phyloP scores from a whole-genome alignment of 306 rosid genomes.

The Pachyrhizus erosus region DNA sequence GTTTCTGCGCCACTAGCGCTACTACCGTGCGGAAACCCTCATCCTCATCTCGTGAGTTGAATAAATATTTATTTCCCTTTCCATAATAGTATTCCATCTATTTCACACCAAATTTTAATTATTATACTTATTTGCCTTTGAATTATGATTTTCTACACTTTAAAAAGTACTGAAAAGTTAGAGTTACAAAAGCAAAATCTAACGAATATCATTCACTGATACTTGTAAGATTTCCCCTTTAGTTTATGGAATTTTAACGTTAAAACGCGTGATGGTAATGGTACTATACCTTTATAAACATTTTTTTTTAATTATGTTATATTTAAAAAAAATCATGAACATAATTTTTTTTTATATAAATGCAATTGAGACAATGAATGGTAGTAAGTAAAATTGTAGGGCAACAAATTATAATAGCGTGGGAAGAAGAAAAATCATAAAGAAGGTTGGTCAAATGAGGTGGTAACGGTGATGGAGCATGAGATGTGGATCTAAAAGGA shows the following conservation, averaged over 20 bases:
- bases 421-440: not conserved
- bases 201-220: not conserved
- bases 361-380: too few relatives aligned
- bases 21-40: slow-evolving; percentile 41
- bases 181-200: not conserved
- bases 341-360: too few relatives aligned
- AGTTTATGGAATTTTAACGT: not conserved
- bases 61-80: slow-evolving; percentile 28
- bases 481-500: slow-evolving; percentile 48
- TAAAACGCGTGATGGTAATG: not conserved
- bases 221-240: not conserved
- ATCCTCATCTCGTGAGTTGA: slow-evolving; percentile 42
- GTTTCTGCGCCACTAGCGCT: slow-evolving; percentile 41
- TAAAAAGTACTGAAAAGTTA: not conserved
- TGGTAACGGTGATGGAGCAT: slow-evolving; percentile 41
- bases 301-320: not conserved
- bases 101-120: not conserved
- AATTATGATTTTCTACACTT: not conserved
- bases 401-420: not conserved
- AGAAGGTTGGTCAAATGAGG: slow-evolving; percentile 50
- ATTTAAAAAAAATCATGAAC: not conserved
- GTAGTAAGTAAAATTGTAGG: not conserved
- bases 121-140: not conserved
- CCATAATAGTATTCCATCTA: not conserved
- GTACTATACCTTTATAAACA: not conserved